These are phyloP conservation scores for Jamesozyma rosinii DNA, from an alignment of 805 yeast species.

Conservation along the genomic window DNA sequence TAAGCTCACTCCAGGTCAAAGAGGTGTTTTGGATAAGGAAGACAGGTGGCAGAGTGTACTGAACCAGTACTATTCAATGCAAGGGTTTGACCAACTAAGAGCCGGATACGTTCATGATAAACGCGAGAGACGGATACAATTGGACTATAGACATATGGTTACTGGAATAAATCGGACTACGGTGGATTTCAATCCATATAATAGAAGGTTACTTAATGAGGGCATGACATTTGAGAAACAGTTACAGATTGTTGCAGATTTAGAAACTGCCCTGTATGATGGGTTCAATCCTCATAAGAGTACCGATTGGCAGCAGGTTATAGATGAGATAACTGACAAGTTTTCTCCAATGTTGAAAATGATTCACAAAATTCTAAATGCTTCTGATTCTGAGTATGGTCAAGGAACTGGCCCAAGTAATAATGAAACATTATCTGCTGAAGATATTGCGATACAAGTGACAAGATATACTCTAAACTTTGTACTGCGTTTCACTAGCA, in stretches of 20 bases:
- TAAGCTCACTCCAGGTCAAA: conserved; percentile 17
- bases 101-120: conserved; percentile 41
- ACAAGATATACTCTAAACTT: conserved; percentile 37
- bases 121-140: conserved; percentile 39
- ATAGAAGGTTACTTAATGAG: conserved; percentile 31
- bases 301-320: conserved; percentile 49
- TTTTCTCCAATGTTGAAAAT: conserved; percentile 42
- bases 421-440: conserved; percentile 5
- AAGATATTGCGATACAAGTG: conserved; percentile 27
- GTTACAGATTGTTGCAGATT: conserved; percentile 29
- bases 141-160: conserved; percentile 45
- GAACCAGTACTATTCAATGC: conserved; percentile 23
- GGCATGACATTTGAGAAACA: conserved; percentile 31
- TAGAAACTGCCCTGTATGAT: conserved; percentile 25
- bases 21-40: conserved; percentile 17
- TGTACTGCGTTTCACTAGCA: conserved; percentile 35
- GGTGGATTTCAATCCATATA: conserved; percentile 41
- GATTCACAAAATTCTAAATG: conserved; percentile 34
- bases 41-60: conserved; percentile 18
- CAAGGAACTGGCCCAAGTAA: background rate
- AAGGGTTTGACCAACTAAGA: conserved; percentile 37
- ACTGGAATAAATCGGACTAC: conserved; percentile 46
- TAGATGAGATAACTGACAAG: conserved; percentile 41
- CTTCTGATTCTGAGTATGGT: background rate
- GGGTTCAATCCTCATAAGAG: conserved; percentile 35